Conservation (phyloP, 1,139 yeast species). For the Magnusiomyces suaveolens region DNA sequence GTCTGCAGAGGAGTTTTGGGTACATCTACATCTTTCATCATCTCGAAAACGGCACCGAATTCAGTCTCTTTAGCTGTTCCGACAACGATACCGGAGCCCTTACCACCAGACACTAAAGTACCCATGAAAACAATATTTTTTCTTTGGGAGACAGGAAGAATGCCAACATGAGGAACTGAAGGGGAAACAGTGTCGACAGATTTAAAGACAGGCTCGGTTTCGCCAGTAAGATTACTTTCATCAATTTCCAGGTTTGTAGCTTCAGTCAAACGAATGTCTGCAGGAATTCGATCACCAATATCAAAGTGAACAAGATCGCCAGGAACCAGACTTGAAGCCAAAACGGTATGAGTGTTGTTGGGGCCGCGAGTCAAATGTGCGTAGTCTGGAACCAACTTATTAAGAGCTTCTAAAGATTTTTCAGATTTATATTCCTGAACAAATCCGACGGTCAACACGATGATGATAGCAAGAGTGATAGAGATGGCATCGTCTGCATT, state of each 20-base stretch:
- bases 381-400: slow-evolving; percentile 85
- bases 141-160: slow-evolving; percentile 62
- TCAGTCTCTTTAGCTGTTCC: slow-evolving; percentile 84
- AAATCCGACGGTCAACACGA: slow-evolving; percentile 91
- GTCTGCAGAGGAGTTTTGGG: slow-evolving; percentile 93
- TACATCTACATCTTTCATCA: slow-evolving; percentile 89
- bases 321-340: slow-evolving; percentile 82
- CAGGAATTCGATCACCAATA: slow-evolving; percentile 93
- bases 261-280: slow-evolving; percentile 72
- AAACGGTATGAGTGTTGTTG: slow-evolving; percentile 52
- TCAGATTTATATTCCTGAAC: slow-evolving; percentile 94
- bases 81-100: slow-evolving; percentile 85
- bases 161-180: slow-evolving; percentile 7
- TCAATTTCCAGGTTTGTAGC: slow-evolving; percentile 74
- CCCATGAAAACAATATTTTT: slow-evolving; percentile 86
- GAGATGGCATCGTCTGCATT: slow-evolving; percentile 88
- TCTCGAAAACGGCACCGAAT: slow-evolving; percentile 79
- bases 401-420: slow-evolving; percentile 82
- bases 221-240: slow-evolving; percentile 92
- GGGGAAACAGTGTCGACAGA: slow-evolving; percentile 32
- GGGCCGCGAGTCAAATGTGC: slow-evolving; percentile 82
- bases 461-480: slow-evolving; percentile 75
- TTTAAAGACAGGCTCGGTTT: slow-evolving; percentile 75
- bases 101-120: slow-evolving; percentile 87
- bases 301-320: slow-evolving; percentile 84